These are phyloP conservation scores for Simmondsia chinensis DNA, from an alignment of 148 eudicot species.

Conservation along the genomic window DNA sequence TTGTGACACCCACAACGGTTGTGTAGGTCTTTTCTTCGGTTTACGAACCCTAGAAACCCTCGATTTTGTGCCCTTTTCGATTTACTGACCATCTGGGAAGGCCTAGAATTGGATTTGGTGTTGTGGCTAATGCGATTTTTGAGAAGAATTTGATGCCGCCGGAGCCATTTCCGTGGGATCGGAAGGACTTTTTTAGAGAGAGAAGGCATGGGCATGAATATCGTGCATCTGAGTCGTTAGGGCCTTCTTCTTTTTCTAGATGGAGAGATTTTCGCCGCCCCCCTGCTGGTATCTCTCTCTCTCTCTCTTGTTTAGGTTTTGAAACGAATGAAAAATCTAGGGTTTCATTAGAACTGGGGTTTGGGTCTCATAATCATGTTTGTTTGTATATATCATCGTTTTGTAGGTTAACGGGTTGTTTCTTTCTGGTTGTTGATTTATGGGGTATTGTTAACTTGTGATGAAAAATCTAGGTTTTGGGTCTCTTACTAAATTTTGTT, in stretches of 20 bases:
- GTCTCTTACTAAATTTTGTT: too few species aligned
- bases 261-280: constrained; percentile 46
- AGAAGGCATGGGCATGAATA: constrained; percentile 31
- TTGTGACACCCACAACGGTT: too few species aligned
- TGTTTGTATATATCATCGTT: too few species aligned
- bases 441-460: too few species aligned
- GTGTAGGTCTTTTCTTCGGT: too few species aligned
- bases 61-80: neutral
- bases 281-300: constrained; percentile 37
- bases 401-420: too few species aligned
- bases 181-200: constrained; percentile 55
- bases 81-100: neutral
- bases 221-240: constrained; percentile 13
- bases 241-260: constrained; percentile 17
- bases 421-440: too few species aligned
- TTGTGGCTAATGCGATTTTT: constrained; percentile 18
- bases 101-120: neutral
- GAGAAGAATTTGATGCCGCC: constrained; percentile 65
- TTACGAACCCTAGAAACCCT: neutral
- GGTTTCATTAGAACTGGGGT: constrained; percentile 4
- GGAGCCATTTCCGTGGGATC: constrained; percentile 79
- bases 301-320: neutral
- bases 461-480: too few species aligned
- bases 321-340: neutral
- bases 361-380: too few species aligned